Conservation (phyloP, 129 eudicot species). For the Dittrichia graveolens region DNA sequence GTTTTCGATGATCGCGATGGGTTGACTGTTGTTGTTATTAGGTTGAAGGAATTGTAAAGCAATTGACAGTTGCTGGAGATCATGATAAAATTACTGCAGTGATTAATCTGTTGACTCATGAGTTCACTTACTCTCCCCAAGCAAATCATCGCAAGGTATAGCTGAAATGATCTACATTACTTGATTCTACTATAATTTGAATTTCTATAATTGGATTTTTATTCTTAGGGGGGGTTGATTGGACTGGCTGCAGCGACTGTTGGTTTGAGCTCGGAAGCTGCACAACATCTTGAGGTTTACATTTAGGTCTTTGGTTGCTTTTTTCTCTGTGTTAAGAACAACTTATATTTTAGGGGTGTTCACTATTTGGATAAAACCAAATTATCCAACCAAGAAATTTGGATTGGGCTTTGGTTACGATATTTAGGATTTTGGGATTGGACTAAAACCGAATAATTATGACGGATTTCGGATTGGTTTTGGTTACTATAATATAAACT, state of each 20-base stretch:
- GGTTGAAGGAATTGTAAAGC: constrained; percentile 96
- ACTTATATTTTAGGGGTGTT: neutral
- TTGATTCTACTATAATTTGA: neutral
- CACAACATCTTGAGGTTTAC: constrained; percentile 93
- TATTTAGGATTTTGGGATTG: too few relatives aligned
- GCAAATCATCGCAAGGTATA: constrained; percentile 81
- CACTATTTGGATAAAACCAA: too few relatives aligned
- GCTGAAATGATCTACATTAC: neutral
- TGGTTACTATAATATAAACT: too few relatives aligned
- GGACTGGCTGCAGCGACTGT: constrained; percentile 99
- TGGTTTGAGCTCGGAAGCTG: constrained; percentile 81
- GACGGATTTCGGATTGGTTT: too few relatives aligned
- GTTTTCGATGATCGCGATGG: constrained; percentile 29
- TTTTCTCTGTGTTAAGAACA: neutral
- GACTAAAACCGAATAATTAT: too few relatives aligned
- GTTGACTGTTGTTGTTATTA: constrained; percentile 38
- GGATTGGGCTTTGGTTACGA: too few relatives aligned
- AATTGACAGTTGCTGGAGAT: constrained; percentile 67
- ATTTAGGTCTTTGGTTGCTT: neutral
- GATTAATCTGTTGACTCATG: constrained; percentile 71
- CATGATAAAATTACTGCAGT: constrained; percentile 77
- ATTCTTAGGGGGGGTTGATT: constrained; percentile 83
- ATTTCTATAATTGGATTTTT: constrained; percentile 15
- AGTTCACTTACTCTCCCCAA: constrained; percentile 75
- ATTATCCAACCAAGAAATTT: too few relatives aligned